Base-by-base conservation (phyloP, 495 filamentous ascomycete species). In the Aspergillus wentii region DNA sequence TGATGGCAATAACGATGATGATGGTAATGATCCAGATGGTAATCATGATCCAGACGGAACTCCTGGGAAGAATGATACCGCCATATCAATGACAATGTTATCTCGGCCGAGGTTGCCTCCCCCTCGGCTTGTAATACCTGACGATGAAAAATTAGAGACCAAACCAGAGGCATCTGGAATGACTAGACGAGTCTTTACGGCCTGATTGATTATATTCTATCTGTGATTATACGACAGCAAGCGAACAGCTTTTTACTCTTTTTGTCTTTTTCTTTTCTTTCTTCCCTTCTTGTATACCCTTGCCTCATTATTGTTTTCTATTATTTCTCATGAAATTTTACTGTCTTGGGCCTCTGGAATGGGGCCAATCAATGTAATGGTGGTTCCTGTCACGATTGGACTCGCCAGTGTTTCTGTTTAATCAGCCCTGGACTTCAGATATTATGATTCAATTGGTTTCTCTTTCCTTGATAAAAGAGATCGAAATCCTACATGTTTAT, bases 161-260 rank as follows among this genome's bases (percentile, higher is more conserved):
- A n/a, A n/a, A n/a, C n/a, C n/a, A n/a, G 33, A 40, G 18, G 22
- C 36, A 17, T 20, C 42, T 29, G 43, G 30, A 19, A 25, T 42
- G 33, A 49, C 42, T 21, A 36, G 45, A 54, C 56, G 59, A 56
- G 38, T 43, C 23, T 58, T 56, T 29, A 54, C 46, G 48, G 51
- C 54, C 43, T 56, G 38, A 58, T 28, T 29, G 17, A 32, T 31
- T 10, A 14, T 31, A 26, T 23, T 25, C 8, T 31, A 27, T 35
- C 35, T 45, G 8, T 22, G 13, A 16, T 15, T 5, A 29, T 29
- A 29, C 26, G 26, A 29, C 14, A 29, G 26, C 26, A 13, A 29
- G 5, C 11, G 22, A 25, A 11, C 22, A 11, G 5, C 26, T 29
- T 35, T 26, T 21, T 31, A 26, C 31, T 28, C 17, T 44, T 44